Conservation (phyloP, 495 filamentous ascomycete species). For the Xylaria venustula region DNA sequence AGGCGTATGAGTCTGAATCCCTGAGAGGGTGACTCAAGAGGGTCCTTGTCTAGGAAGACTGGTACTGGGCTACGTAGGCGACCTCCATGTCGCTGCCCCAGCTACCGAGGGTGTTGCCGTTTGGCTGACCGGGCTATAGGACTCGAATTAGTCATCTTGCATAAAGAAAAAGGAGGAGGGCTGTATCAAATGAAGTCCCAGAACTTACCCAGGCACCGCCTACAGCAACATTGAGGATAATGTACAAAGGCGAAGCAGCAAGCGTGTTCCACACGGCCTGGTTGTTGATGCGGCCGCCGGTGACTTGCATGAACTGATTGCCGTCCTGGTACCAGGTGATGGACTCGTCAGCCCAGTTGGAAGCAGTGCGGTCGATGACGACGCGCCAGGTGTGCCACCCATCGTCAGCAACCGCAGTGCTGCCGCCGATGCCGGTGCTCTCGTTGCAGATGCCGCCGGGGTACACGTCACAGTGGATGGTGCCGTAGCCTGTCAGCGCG, state of each 20-base stretch:
- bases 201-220: constrained; percentile 48
- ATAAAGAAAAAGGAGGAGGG: no score
- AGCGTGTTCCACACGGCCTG: constrained; percentile 38
- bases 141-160: no score
- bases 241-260: constrained; percentile 36
- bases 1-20: no score
- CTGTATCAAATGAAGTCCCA: no score
- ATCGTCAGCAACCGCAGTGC: constrained; percentile 36
- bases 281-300: constrained; percentile 36
- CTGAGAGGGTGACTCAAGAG: no score
- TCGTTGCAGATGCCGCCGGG: constrained; percentile 50
- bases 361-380: constrained; percentile 40
- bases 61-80: constrained; percentile 44
- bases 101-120: constrained; percentile 35
- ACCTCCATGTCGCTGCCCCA: constrained; percentile 49
- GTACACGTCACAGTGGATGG: constrained; percentile 44
- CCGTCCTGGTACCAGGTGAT: constrained; percentile 51
- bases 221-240: constrained; percentile 53
- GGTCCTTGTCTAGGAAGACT: constrained; percentile 9
- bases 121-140: constrained; percentile 39
- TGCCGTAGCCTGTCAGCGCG: constrained; percentile 43
- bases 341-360: constrained; percentile 40
- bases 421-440: constrained; percentile 35
- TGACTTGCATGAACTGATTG: constrained; percentile 37
- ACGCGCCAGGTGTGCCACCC: constrained; percentile 49